phyloP scores from a whole-genome alignment of 306 rosid genomes.

The Bauhinia variegata region DNA sequence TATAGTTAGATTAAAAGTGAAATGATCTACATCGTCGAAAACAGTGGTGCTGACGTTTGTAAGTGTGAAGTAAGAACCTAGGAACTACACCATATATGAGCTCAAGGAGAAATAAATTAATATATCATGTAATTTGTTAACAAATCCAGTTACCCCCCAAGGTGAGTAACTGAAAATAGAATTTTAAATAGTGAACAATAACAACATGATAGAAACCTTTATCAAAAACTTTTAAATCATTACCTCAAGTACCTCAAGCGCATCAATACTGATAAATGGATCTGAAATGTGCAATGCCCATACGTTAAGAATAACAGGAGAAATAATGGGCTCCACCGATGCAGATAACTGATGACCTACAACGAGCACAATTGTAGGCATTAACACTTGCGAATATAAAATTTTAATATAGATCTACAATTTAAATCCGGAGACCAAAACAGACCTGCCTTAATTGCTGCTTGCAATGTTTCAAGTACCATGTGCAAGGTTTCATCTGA shows the following conservation, averaged over 20 bases:
- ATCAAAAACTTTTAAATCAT: slow-evolving; percentile 32
- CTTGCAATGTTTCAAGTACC: slow-evolving; percentile 89
- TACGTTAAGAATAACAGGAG: slow-evolving; percentile 80
- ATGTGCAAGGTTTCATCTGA: slow-evolving; percentile 89
- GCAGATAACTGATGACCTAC: slow-evolving; percentile 68
- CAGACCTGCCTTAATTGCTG: slow-evolving; percentile 76
- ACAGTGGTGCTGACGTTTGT: not conserved
- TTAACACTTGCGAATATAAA: slow-evolving; percentile 28
- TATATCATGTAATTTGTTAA: not conserved
- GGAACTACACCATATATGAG: slow-evolving; percentile 17
- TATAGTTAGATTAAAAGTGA: slow-evolving; percentile 27
- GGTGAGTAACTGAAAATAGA: not conserved
- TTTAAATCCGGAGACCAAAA: slow-evolving; percentile 19
- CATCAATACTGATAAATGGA: slow-evolving; percentile 92
- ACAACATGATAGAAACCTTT: slow-evolving; percentile 15
- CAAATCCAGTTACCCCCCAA: not conserved
- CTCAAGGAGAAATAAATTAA: slow-evolving; percentile 11
- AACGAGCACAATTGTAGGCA: slow-evolving; percentile 28
- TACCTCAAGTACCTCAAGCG: slow-evolving; percentile 96
- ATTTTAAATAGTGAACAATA: not conserved
- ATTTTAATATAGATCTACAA: not conserved
- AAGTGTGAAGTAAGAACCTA: slow-evolving; percentile 26
- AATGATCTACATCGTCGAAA: slow-evolving; percentile 17
- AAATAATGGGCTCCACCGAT: slow-evolving; percentile 66
- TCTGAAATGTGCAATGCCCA: slow-evolving; percentile 91